A percentile compares a stretch with the other conserved stretches of the same genome.
phyloP scores from a whole-genome alignment of 2,329 filamentous ascomycete species.

The Sporothrix brasiliensis region DNA sequence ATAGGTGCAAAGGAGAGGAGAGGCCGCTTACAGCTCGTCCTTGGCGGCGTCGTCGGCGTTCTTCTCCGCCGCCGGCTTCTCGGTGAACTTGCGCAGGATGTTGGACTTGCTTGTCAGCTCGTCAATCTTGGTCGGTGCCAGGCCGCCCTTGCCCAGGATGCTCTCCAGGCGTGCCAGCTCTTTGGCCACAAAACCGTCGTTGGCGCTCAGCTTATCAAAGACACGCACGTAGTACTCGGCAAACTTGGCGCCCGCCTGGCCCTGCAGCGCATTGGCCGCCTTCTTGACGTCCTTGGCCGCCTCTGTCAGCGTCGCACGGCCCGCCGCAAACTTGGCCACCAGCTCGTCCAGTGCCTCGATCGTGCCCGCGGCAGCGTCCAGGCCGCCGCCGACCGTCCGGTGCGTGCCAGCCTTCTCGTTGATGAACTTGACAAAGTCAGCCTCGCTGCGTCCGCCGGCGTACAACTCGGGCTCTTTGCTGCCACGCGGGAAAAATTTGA shows the following conservation, averaged over 20 bases:
- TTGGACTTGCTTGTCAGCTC: conserved; percentile 86
- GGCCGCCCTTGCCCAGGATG: conserved; percentile 81
- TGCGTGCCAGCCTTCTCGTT: conserved; percentile 89
- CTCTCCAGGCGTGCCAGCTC: conserved; percentile 79
- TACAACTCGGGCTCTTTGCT: conserved; percentile 73
- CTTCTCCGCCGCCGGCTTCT: conserved; percentile 59
- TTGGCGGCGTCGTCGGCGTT: conserved; percentile 56
- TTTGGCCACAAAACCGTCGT: conserved; percentile 78
- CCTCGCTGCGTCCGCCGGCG: conserved; percentile 73
- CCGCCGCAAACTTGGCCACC: conserved; percentile 68
- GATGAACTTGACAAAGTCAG: conserved; percentile 75
- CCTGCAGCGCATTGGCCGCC: conserved; percentile 67
- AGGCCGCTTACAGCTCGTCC: conserved; percentile 68
- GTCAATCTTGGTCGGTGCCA: conserved; percentile 83
- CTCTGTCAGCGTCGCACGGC: conserved; percentile 63
- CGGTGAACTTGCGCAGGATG: conserved; percentile 77
- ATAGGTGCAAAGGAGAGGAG: conserved; percentile 3
- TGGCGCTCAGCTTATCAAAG: conserved; percentile 79
- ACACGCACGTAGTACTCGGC: conserved; percentile 94
- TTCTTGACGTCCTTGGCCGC: conserved; percentile 73
- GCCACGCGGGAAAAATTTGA: conserved; percentile 94
- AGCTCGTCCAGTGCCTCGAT: conserved; percentile 76
- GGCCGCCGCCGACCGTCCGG: conserved; percentile 76
- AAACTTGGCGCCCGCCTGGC: conserved; percentile 69
- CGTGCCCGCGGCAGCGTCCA: conserved; percentile 78